Evolutionary conservation across 1,284 basidiomycete genomes (phyloP), one percentile per base, ranked within the genome.

Genomic region (Vanrija sp.): DNA sequence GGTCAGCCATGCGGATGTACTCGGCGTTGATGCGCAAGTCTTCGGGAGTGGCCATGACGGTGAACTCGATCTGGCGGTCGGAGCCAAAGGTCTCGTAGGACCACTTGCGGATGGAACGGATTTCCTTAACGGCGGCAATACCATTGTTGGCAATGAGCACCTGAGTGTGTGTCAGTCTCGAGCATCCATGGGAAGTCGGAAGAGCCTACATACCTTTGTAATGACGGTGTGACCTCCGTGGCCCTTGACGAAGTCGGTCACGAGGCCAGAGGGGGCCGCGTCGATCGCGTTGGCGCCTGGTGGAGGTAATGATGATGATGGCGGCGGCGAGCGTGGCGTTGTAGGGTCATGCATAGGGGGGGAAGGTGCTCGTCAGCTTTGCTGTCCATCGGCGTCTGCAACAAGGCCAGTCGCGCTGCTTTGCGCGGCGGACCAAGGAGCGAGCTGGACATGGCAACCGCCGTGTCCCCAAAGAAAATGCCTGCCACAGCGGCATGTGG

Each of bases 1-100:
- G 87, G 78, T 99, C 96, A 38, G 96, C 96, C 96, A 99, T 98
- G 65, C 96, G 89, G 77, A 99, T 98, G 79, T 98, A 99, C 75
- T 99, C 96, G 43, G 96, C 96, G 72, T 99, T 99, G 78, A 98
- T 93, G 73, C 66, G 67, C 61, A 98, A 81, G 80, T 99, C 96
- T 76, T 99, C 96, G 28, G 96, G 96, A 4, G 96, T 99, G 49
- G 96, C 94, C 96, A 99, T 98, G 62, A 98, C 96, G 45, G 92
- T 95, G 81, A 99, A 98, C 76, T 98, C 93, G 79, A 99, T 85
- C 54, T 89, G 90, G 63, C 91, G 88, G 75, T 98, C 96, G 53
- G 86, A 86, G 59, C 96, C 96, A 77, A 99, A 98, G 0, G 94
- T 96, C 80, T 98, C 96, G 80, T 98, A 99, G 66, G 91, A 93